Conservation (phyloP, 495 filamentous ascomycete genomes). For the Achaetomiella virescens region DNA sequence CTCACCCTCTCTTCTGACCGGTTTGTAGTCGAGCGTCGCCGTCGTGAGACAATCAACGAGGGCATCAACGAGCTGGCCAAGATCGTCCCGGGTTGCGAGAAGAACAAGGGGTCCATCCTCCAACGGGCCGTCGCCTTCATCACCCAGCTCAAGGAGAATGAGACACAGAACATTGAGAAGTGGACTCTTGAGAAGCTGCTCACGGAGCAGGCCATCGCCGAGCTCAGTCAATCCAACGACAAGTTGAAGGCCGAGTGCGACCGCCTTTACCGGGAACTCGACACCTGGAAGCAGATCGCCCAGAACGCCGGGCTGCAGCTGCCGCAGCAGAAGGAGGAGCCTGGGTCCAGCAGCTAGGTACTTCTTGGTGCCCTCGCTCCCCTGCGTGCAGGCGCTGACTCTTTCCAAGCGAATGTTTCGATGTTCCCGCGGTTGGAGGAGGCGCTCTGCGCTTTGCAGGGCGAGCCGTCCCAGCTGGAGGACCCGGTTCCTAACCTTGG, state of each 20-base stretch:
- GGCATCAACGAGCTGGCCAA: slow-evolving; percentile 98
- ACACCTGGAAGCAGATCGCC: slow-evolving; percentile 80
- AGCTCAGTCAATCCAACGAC: slow-evolving; percentile 81
- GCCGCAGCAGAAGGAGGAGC: slow-evolving; percentile 40
- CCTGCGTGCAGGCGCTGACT: background rate
- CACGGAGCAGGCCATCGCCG: slow-evolving; percentile 86
- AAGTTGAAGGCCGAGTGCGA: slow-evolving; percentile 79
- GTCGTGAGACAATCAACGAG: slow-evolving; percentile 97
- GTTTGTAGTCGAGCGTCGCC: slow-evolving; percentile 80
- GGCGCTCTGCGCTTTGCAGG: background rate
- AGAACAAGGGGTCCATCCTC: slow-evolving; percentile 96
- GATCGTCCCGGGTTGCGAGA: slow-evolving; percentile 95
- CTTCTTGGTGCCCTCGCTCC: background rate
- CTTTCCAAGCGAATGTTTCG: background rate
- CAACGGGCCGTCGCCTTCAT: slow-evolving; percentile 94
- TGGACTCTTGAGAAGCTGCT: slow-evolving; percentile 96
- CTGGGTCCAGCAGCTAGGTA: slow-evolving; percentile 23
- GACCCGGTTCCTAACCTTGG: background rate
- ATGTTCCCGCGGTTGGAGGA: background rate
- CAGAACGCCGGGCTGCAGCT: slow-evolving; percentile 62
- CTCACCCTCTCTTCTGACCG: slow-evolving; percentile 10
- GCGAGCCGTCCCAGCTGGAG: background rate
- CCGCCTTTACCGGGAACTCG: slow-evolving; percentile 65
- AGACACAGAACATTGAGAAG: slow-evolving; percentile 86
- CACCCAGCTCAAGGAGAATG: slow-evolving; percentile 87